These are phyloP conservation scores for Hyphopichia buzzinii DNA, from an alignment of 1,139 yeast species.

Conservation along the genomic window DNA sequence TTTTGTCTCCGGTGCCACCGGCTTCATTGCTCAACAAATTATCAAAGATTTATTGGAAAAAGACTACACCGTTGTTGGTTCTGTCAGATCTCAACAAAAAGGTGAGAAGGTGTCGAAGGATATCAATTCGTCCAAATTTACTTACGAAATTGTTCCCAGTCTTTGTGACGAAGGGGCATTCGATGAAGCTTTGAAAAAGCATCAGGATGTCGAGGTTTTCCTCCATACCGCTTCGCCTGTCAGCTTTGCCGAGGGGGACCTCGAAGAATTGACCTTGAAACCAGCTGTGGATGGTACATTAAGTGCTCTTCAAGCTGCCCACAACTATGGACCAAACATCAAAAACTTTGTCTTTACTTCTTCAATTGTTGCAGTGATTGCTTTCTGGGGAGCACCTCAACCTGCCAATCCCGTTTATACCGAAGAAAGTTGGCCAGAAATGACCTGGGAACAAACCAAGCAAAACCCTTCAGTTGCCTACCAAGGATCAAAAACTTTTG, in stretches of 20 bases:
- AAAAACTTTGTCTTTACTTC: conserved; percentile 23
- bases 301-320: conserved; percentile 18
- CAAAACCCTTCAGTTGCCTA: conserved; percentile 33
- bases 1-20: conserved; percentile 39
- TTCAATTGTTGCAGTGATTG: conserved; percentile 27
- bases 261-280: conserved; percentile 38
- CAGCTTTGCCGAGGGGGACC: conserved; percentile 28
- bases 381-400: conserved; percentile 19
- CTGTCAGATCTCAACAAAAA: conserved; percentile 52
- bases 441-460: conserved; percentile 37
- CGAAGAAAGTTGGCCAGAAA: conserved; percentile 34
- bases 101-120: conserved; percentile 41
- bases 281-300: conserved; percentile 56
- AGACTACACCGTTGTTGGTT: conserved; percentile 55
- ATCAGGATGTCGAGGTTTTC: conserved; percentile 51
- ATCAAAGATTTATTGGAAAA: conserved; percentile 25
- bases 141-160: conserved; percentile 53
- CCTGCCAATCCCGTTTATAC: conserved; percentile 17
- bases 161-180: conserved; percentile 50
- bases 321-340: conserved; percentile 13
- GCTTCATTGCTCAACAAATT: conserved; percentile 37
- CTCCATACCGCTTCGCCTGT: conserved; percentile 63
- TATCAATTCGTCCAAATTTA: conserved; percentile 31
- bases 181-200: conserved; percentile 45
- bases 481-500: conserved; percentile 48